Percentiles rank a stretch among this genome's conserved stretches.
phyloP scores from a whole-genome alignment of 495 filamentous ascomycete species.

The Hypoxylon lenormandii region DNA sequence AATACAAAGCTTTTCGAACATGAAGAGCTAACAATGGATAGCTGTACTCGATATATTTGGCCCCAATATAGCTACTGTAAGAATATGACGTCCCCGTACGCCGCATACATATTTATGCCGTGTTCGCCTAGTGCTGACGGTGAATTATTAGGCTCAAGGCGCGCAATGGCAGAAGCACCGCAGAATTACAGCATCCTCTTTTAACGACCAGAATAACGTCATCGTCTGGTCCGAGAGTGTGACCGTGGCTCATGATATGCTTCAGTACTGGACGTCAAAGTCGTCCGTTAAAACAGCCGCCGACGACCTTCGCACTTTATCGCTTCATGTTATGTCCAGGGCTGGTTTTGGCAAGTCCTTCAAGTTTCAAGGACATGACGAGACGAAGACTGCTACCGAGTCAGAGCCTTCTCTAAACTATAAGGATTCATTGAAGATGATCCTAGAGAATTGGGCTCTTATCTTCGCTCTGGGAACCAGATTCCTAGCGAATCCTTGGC shows the following conservation, averaged over 20 bases:
- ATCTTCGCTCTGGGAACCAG: constrained; percentile 31
- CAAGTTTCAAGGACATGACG: constrained; percentile 43
- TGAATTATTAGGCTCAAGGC: constrained; percentile 49
- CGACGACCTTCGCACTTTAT: constrained; percentile 58
- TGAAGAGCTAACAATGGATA: constrained; percentile 3
- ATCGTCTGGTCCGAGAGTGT: constrained; percentile 61
- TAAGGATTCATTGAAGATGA: constrained; percentile 42
- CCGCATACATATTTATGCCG: neutral
- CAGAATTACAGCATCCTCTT: constrained; percentile 55
- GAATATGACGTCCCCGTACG: neutral
- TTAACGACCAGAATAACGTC: constrained; percentile 63
- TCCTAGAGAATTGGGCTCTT: constrained; percentile 43
- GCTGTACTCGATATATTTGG: constrained; percentile 62
- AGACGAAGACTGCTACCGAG: constrained; percentile 14
- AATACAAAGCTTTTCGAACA: constrained; percentile 7
- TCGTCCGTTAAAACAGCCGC: constrained; percentile 35
- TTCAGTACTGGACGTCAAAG: constrained; percentile 54
- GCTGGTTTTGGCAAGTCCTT: constrained; percentile 53
- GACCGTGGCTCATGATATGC: constrained; percentile 63
- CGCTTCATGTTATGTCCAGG: constrained; percentile 59
- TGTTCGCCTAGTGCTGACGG: neutral
- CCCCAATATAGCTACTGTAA: constrained; percentile 59
- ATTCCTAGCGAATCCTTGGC: constrained; percentile 13
- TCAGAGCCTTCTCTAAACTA: constrained; percentile 40
- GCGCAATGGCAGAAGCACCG: constrained; percentile 61